Conservation (phyloP, 1,139 yeast species). For the Saccharomyces hybrid region DNA sequence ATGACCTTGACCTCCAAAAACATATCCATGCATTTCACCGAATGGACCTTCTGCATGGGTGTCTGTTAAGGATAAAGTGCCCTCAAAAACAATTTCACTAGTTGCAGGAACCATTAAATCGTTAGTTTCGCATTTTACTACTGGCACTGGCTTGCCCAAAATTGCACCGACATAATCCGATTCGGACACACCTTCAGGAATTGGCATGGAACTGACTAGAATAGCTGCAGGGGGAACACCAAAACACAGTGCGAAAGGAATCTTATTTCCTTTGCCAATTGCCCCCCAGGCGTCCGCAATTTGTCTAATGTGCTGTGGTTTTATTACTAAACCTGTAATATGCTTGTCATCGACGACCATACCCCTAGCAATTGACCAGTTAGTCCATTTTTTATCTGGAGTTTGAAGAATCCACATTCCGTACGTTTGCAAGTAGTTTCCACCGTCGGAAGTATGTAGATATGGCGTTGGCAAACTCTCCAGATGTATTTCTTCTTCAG, state of each 20-base stretch:
- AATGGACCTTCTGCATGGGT: slow-evolving; percentile 20
- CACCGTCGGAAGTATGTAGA: slow-evolving; percentile 20
- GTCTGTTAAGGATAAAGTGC: slow-evolving; percentile 14
- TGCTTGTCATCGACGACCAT: slow-evolving; percentile 18
- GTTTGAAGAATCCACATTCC: slow-evolving; percentile 22
- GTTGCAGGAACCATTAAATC: slow-evolving; percentile 20
- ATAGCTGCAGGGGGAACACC: slow-evolving; percentile 29
- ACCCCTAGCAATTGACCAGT: slow-evolving; percentile 25
- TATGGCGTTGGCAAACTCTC: slow-evolving; percentile 15
- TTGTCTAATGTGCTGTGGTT: slow-evolving; percentile 22
- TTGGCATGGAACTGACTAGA: slow-evolving; percentile 21
- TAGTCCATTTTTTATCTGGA: slow-evolving; percentile 23
- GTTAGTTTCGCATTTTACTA: slow-evolving; percentile 19
- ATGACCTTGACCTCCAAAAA: slow-evolving; percentile 16
- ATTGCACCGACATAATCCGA: slow-evolving; percentile 21
- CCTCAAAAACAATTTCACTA: slow-evolving; percentile 24
- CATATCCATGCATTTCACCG: slow-evolving; percentile 27
- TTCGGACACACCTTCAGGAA: slow-evolving; percentile 21
- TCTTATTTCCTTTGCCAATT: slow-evolving; percentile 13
- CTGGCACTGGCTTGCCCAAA: slow-evolving; percentile 19
- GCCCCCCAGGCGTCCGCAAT: slow-evolving; percentile 21
- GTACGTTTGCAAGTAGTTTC: slow-evolving; percentile 22
- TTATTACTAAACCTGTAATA: slow-evolving; percentile 20
- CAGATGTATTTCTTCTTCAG: slow-evolving; percentile 16
- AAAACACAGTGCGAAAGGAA: slow-evolving; percentile 21